These are phyloP conservation scores for Paspalum notatum DNA, from an alignment of 176 grass and related monocot species.

Conservation along the genomic window DNA sequence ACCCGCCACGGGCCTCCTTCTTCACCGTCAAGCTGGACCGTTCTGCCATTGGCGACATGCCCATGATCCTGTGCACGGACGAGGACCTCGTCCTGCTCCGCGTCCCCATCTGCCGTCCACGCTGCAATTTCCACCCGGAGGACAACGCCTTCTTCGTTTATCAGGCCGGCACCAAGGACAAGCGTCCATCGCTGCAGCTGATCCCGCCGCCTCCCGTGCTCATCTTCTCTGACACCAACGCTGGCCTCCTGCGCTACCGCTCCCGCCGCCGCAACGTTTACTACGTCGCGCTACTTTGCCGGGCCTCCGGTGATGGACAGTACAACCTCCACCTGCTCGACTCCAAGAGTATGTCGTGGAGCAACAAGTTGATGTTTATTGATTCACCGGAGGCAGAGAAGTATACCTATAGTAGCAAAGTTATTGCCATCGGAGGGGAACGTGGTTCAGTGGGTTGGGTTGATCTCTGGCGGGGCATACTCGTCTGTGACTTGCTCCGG, in stretches of 20 bases:
- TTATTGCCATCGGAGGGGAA: neutral
- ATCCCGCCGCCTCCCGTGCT: neutral
- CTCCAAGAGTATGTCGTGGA: neutral
- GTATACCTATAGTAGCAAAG: neutral
- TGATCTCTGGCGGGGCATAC: neutral
- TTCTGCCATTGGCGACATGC: neutral
- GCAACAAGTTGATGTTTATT: neutral
- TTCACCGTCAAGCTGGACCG: neutral
- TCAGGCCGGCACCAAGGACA: neutral
- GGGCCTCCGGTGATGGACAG: neutral
- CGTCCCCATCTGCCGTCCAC: neutral
- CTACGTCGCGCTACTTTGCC: neutral
- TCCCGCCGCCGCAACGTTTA: neutral
- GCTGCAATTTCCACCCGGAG: accelerated
- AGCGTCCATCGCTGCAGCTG: neutral
- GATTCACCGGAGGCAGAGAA: neutral
- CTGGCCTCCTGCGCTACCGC: neutral
- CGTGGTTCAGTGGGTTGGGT: neutral
- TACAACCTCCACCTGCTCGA: neutral
- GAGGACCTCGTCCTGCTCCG: slow-evolving; percentile 1
- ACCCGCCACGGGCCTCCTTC: neutral
- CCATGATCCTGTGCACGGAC: neutral
- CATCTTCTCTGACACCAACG: neutral
- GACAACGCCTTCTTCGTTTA: neutral
- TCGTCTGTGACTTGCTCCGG: slow-evolving; percentile 12